Evolutionary conservation across 1,284 basidiomycete species (phyloP), one percentile per base, ranked within the genome.

Genomic region (Naganishia sp.): DNA sequence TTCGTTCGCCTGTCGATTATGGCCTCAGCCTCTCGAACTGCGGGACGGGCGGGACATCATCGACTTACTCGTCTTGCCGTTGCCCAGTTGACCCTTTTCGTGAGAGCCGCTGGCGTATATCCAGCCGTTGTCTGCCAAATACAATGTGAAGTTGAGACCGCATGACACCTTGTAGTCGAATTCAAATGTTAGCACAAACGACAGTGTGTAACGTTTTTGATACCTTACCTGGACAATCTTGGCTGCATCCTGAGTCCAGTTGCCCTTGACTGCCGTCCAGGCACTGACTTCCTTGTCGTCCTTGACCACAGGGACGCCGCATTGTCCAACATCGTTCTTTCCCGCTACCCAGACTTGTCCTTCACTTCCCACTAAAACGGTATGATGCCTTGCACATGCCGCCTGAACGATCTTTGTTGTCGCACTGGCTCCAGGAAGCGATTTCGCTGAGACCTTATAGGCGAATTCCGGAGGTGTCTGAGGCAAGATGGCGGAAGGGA

Each of bases 11-110:
- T 63, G 69, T 63, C 53, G 25, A 31, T 18, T 18, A 31, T 17
- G 43, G 3, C 13, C 15, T 43, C 23, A 60, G 17, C 23, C n/a
- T 15, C 45, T 17, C 47, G 58, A 49, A 6, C 5, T n/a, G 51
- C 61, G 25, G 25, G 2, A 41, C 39, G 25, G 7, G 11, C 18
- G 10, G 35, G 21, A 18, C 46, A 15, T 21, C 31, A 61, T 28
- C 28, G 28, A 28, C 70, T 31, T 35, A 21, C 93, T 92, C 0
- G 92, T 93, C 65, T 86, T 85, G 17, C 94, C 94, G 73, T 93
- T 94, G 0, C 93, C 94, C 0, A 97, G 83, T 72, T 96, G 92
- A 1, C 94, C 94, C 71, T 91, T 88, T 78, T 96, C 92, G n/a
- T 87, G 90, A 63, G 90, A 93, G 42, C 94, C 94, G 70, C 92